Base-by-base conservation (phyloP, 1,139 yeast species). In the Ogataea hybrid region DNA sequence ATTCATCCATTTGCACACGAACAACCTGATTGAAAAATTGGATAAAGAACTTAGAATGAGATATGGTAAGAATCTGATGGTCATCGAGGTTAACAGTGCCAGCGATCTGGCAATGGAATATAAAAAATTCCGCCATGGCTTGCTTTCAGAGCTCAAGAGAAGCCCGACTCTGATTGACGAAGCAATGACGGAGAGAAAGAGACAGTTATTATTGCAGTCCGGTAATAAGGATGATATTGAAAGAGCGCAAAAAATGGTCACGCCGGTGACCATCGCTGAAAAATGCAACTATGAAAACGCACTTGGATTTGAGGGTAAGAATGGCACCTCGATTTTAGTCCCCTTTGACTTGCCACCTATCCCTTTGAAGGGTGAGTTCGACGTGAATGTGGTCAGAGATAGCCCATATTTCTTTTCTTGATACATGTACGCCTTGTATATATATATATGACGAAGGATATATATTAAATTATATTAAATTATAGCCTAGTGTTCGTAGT, bases 321-420 rank as follows among this genome's bases (percentile, higher is more conserved):
- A 64, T 39, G 45, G 34, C 2, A 35, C 62, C 20, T 57, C 57
- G 25, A 65, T 71, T 10, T 54, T 79, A 35, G 80, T 79, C 8
- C 96, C 95, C 15, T 69, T 90, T 51, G 66, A 63, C 39, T 73
- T 90, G 53, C 95, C 96, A 0, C 73, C 71, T 0, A 77, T 89
- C 32, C 97, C 97, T 11, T 68, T 74, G 40, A 84, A 78, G 63
- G 98, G 97, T 35, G 81, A 80, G 25, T 87, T 90, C 58, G 95
- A 90, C 59, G 95, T 92, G 32, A 67, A 70, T 35, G 76, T 75
- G 47, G 83, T 92, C 41, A 75, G 75, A 56, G 75, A 81, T 36
- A 86, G 96, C 46, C 74, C 75, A 37, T 92, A 92, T 65, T 92
- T 92, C 71, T 92, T 92, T 66, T 72, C 78, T 7, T 63, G 47